Evolutionary conservation across 495 filamentous ascomycete genomes (phyloP).

Genomic region (Neurospora sp.): DNA sequence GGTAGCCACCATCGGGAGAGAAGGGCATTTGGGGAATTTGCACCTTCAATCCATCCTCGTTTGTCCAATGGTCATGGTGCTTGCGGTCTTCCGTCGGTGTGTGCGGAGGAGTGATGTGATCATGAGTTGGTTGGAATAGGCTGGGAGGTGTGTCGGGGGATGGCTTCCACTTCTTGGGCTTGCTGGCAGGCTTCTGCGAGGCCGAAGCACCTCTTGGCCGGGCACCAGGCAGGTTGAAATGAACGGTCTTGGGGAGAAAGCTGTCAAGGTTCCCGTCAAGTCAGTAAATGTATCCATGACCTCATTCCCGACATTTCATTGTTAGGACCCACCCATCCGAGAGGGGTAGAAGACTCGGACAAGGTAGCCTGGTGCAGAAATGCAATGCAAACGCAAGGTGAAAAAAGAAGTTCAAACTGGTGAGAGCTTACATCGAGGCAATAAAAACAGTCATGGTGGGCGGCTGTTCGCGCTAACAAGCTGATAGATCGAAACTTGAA

Average conservation of each 20-base stretch:
- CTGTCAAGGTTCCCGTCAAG: constrained; percentile 30
- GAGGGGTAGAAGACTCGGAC: not conserved
- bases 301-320: not conserved
- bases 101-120: constrained; percentile 38
- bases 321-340: not conserved
- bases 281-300: not conserved
- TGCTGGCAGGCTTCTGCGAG: constrained; percentile 22
- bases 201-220: constrained; percentile 21
- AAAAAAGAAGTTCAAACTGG: not conserved
- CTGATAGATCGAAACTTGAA: not conserved
- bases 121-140: constrained; percentile 30
- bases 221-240: constrained; percentile 50
- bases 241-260: constrained; percentile 82
- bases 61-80: constrained; percentile 48
- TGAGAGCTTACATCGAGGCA: constrained; percentile 61
- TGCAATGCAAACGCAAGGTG: not conserved
- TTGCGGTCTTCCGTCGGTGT: constrained; percentile 53
- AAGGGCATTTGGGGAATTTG: constrained; percentile 27
- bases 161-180: constrained; percentile 12
- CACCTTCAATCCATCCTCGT: constrained; percentile 39
- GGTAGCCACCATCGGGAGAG: constrained; percentile 23
- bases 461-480: constrained; percentile 1
- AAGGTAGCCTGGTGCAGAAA: not conserved
- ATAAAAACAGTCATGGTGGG: constrained; percentile 72
- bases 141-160: constrained; percentile 31